Conservation (phyloP, 306 rosid genomes). For the Vigna radiata region DNA sequence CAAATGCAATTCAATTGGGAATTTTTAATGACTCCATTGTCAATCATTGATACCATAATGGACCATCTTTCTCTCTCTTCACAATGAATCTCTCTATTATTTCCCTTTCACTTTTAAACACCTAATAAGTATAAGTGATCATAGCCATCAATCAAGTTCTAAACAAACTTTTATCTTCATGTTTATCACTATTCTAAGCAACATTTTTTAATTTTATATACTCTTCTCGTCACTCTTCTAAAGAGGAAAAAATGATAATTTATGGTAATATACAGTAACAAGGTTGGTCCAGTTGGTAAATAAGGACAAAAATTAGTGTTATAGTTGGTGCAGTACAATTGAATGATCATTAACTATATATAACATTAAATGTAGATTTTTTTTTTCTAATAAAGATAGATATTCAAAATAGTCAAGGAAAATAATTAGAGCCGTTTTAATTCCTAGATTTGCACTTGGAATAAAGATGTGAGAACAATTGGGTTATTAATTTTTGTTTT, state of each 20-base stretch:
- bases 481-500: neutral
- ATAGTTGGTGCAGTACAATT: neutral
- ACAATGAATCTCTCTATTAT: slow-evolving; percentile 15
- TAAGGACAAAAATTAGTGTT: neutral
- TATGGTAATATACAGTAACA: neutral
- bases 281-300: neutral
- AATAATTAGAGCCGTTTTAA: neutral
- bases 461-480: neutral
- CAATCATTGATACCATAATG: slow-evolving; percentile 23
- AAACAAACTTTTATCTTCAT: neutral
- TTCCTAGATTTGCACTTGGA: neutral
- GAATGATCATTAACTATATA: neutral
- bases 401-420: neutral
- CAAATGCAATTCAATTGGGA: neutral
- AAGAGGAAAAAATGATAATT: neutral
- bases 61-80: slow-evolving; percentile 20
- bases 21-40: neutral
- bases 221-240: neutral
- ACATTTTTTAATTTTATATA: neutral
- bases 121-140: slow-evolving; percentile 12
- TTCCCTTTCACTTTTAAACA: slow-evolving; percentile 26
- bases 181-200: neutral
- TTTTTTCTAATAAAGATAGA: neutral
- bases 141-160: slow-evolving; percentile 23
- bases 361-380: neutral